A percentile compares a stretch with the other conserved stretches of the same genome.
Conservation (phyloP, 495 filamentous ascomycete species). For the Clohesyomyces aquaticus region DNA sequence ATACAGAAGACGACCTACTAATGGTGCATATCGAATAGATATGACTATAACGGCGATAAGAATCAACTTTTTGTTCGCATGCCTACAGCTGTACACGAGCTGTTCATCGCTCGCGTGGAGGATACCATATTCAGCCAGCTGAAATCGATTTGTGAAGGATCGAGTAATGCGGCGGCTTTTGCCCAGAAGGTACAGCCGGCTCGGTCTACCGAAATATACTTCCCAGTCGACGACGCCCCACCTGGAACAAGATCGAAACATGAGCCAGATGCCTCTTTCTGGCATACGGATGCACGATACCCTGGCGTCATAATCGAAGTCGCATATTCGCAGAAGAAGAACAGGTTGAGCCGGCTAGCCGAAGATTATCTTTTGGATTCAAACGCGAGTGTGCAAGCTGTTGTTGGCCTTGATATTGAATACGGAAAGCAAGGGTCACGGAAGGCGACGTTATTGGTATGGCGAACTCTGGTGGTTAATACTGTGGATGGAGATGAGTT, state of each 20-base stretch:
- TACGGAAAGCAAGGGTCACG: slow-evolving; percentile 36
- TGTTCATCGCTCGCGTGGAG: slow-evolving; percentile 18
- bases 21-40: slow-evolving; percentile 1
- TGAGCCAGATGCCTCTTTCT: slow-evolving; percentile 46
- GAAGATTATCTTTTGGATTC: slow-evolving; percentile 47
- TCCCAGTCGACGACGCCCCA: slow-evolving; percentile 16
- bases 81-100: slow-evolving; percentile 15
- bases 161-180: slow-evolving; percentile 14
- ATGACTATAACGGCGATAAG: slow-evolving; percentile 8
- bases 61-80: slow-evolving; percentile 11
- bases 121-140: slow-evolving; percentile 21
- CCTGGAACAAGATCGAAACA: slow-evolving; percentile 35
- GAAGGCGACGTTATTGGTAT: slow-evolving; percentile 35
- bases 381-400: slow-evolving; percentile 43
- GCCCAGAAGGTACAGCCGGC: slow-evolving; percentile 24
- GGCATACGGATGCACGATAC: slow-evolving; percentile 40
- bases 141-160: slow-evolving; percentile 27
- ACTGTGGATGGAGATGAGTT: slow-evolving; percentile 32
- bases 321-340: slow-evolving; percentile 47
- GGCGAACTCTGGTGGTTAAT: slow-evolving; percentile 27
- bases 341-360: slow-evolving; percentile 41
- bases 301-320: slow-evolving; percentile 48
- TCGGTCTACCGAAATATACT: slow-evolving; percentile 25
- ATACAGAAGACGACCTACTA: not conserved
- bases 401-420: slow-evolving; percentile 46